Base-by-base conservation (phyloP, 2,329 filamentous ascomycete genomes). In the Gaeumannomyces sp. region DNA sequence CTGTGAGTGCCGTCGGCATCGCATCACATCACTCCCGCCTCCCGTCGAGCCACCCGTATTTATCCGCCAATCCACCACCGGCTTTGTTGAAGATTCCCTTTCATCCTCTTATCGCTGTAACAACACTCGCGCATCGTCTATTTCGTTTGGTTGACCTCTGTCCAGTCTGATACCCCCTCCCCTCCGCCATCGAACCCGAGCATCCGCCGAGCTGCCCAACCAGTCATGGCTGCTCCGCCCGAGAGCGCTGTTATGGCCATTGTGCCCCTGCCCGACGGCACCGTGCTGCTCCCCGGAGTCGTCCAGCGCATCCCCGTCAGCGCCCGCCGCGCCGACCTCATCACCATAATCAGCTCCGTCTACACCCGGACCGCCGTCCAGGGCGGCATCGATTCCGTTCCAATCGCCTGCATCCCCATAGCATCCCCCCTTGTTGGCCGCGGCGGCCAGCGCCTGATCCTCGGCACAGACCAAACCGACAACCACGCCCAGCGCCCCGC, bases 341-440 rank as follows among this genome's bases (percentile, higher is more conserved):
- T 92, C 64, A 91, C 94, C 62, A 85, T 98, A 59, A 87, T 99
- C 65, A 91, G 93, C 27, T 89, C 89, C 70, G 86, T 97, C 66
- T 94, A 96, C 77, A 90, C 90, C 72, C 87, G 88, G 70, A 88
- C 89, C 33, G 83, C 90, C 35, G 61, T 62, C 22, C 33, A 60
- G 45, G 82, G 87, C 69, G 81, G 84, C 68, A 81, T 89, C 72
- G 85, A 88, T 69, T 81, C 82, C 69, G 87, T 97, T 70, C 88
- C 91, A 11, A 88, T 98, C 69, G 92, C 90, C 64, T 98, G 94
- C 75, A 88, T 98, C 64, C 95, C 95, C 27, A 81, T 97, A 66
- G 89, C 83, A 68, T 95, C 92, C 62, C 88, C 89, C 4, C 83
- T 89, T 29, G 82, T 97, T 31, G 88, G 87, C 65, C 82, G 84